Base-by-base conservation (phyloP, 2,329 filamentous ascomycete species). In the Pseudocercospora eumusae region DNA sequence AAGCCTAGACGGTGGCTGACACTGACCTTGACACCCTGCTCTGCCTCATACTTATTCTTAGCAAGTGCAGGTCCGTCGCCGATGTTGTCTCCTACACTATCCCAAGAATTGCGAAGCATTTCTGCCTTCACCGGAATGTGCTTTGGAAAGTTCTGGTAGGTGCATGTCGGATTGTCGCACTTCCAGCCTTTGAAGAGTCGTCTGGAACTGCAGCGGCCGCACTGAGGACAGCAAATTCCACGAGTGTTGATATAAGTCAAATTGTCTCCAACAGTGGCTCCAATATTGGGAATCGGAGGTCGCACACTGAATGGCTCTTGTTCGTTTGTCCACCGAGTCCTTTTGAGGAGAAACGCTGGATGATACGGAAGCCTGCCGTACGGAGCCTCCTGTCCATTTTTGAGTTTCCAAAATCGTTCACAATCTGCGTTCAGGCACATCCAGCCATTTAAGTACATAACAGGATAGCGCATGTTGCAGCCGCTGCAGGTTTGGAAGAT, bases 191-290 rank as follows among this genome's bases (percentile, higher is more conserved):
- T 75, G 87, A 88, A 92, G 23, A 80, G 74, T 13, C 82, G 77
- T 0, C 89, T 81, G 2, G 85, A 80, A 45, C 81, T 86, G 68
- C 88, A 90, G 44, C 84, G 81, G 0, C 79, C 76, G 65, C 90
- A 92, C 1, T 75, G 62, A 0, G 85, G 86, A 67, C 90, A 93
- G 1, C 89, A 84, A 52, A 91, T 83, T 0, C 89, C 89, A 56
- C 79, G 78, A 69, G 85, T 88, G 60, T 83, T 85, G 8, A 78
- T 73, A 2, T 77, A 75, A 10, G 84, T 81, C 0, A 83, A 81
- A 3, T 83, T 81, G 59, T 80, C 76, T 3, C 79, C 79, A 0
- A 75, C 67, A 4, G 76, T 69, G 0, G 76, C 73, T 13, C 77
- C 75, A 0, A 74, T 66, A 1, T 75, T 69, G 9, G 79, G 74